Base-by-base conservation (phyloP, 2,329 filamentous ascomycete genomes). In the Aspergillus calidoustus region DNA sequence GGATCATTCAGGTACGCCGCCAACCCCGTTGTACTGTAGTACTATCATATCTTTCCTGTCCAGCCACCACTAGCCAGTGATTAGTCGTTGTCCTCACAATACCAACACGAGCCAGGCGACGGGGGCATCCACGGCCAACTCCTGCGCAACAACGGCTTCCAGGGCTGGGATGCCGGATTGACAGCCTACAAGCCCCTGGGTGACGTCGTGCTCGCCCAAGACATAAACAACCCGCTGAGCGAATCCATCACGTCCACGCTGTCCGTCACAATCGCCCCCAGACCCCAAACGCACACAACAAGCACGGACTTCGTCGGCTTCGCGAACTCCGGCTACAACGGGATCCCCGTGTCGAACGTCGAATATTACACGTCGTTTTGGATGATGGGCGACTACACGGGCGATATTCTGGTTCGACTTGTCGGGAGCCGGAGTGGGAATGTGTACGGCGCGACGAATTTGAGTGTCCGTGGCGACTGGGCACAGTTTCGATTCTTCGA, bases 281-380 rank as follows among this genome's bases (percentile, higher is more conserved):
- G 25, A 61, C 6, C 62, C 54, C 4, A 60, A 62, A 22, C 25
- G 4, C 4, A 7, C 3, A 28, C 25, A 7, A 28, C 25, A 28
- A 28, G 6, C 25, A 70, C 69, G 0, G 68, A 72, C 7, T 69
- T 70, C 28, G 71, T 75, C 44, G 77, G 76, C 1, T 74, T 83
- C 41, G 78, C 82, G 38, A 79, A 88, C 59, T 72, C 78, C 57
- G 84, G 72, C 9, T 76, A 73, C 41, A 68, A 66, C 6, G 74
- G 73, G 1, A 66, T 75, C 13, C 70, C 72, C 0, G 71, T 75
- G n/a, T 63, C 62, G 19, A 63, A 67, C 0, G 64, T 64, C 22
- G 69, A 64, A 0, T 77, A 77, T 34, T 67, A 61, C 13, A 69
- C 64, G 25, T 68, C 68, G 9, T 76, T 76, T 56, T 76, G 70